Conservation (phyloP, 768 basidiomycete genomes). For the Albatrellus ellisii region DNA sequence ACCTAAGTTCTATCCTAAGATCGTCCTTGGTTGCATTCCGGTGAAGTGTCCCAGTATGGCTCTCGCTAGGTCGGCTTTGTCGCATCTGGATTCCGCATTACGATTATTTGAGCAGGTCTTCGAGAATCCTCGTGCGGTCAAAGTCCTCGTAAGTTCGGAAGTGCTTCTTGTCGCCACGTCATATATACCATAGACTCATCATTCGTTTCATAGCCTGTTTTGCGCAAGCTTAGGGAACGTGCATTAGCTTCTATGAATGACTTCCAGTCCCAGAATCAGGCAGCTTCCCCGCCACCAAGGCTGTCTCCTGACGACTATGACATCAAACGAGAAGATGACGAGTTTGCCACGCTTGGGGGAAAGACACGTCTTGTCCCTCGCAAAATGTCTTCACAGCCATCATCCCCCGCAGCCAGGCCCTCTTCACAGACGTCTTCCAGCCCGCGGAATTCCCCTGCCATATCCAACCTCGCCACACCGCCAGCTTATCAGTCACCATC, state of each 20-base stretch:
- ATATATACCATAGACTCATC: not conserved
- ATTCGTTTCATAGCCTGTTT: conserved; percentile 34
- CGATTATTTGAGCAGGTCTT: conserved; percentile 43
- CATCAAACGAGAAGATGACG: conserved; percentile 49
- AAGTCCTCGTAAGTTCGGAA: conserved; percentile 41
- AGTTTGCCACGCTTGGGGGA: conserved; percentile 46
- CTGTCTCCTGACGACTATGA: conserved; percentile 14
- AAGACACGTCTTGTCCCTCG: conserved; percentile 49
- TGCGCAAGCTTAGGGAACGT: conserved; percentile 41
- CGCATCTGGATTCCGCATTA: conserved; percentile 50
- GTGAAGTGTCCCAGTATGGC: conserved; percentile 47
- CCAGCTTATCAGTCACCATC: conserved; percentile 4
- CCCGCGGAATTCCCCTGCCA: conserved; percentile 17
- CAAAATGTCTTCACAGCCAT: conserved; percentile 30
- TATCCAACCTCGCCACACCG: conserved; percentile 16
- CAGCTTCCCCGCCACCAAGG: conserved; percentile 16
- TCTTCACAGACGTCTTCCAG: conserved; percentile 25
- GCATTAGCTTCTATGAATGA: conserved; percentile 27
- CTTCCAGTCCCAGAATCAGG: conserved; percentile 18
- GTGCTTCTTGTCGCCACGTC: no score
- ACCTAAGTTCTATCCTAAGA: conserved; percentile 24
- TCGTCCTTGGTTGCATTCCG: conserved; percentile 58
- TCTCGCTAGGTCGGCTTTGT: conserved; percentile 51
- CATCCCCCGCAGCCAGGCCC: conserved; percentile 11
- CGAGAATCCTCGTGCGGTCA: conserved; percentile 37